phyloP scores from a whole-genome alignment of 2,329 filamentous ascomycete genomes.

The Grosmannia huntii region DNA sequence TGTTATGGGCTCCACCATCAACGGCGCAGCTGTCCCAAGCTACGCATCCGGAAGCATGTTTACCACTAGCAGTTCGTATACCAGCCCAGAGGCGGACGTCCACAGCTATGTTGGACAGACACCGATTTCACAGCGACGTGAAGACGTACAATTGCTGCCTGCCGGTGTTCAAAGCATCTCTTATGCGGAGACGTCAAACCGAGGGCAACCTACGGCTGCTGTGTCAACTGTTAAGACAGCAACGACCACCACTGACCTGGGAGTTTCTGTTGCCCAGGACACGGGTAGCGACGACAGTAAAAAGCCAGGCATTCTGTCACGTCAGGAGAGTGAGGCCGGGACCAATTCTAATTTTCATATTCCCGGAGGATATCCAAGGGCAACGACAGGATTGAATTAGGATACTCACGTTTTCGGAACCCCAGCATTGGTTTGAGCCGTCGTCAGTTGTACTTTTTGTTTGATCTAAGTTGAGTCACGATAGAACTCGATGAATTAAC shows the following conservation, averaged over 20 bases:
- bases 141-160: not conserved
- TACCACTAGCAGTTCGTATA: not conserved
- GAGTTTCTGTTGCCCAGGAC: not conserved
- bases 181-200: not conserved
- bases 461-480: not conserved
- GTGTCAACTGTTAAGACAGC: not conserved
- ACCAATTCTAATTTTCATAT: constrained; percentile 56
- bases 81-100: not conserved
- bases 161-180: not conserved
- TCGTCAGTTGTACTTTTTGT: not conserved
- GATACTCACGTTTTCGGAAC: not conserved
- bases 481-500: no score
- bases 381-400: not conserved
- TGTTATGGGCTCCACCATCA: not conserved
- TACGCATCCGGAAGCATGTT: not conserved
- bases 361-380: constrained; percentile 42
- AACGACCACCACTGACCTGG: not conserved
- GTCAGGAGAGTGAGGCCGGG: constrained; percentile 30
- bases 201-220: not conserved
- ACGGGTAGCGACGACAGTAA: not conserved
- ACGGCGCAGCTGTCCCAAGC: not conserved
- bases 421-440: not conserved
- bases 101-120: not conserved
- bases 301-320: constrained; percentile 8
- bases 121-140: not conserved